Base-by-base conservation (phyloP, 1,284 basidiomycete species). In the Ustilago tritici region DNA sequence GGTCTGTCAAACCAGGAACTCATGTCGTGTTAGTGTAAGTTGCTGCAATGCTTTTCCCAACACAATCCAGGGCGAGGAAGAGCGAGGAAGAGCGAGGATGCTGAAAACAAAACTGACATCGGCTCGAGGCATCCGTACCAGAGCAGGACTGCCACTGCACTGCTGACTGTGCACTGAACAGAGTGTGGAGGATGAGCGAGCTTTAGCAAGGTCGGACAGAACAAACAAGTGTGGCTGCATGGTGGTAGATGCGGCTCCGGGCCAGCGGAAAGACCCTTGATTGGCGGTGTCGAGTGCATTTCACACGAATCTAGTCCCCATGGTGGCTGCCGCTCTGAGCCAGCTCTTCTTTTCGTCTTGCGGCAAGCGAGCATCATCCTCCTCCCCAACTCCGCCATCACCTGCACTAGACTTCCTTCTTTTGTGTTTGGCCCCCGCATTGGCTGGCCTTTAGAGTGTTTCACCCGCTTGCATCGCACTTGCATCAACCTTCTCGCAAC, bases 351-450 rank as follows among this genome's bases (percentile, higher is more conserved):
- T 43, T 14, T 46, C 19, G 2, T 19, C 19, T 36, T 28, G n/a
- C 47, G 10, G n/a, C 41, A 54, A 35, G 56, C 67, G 67, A 64
- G 67, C 67, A 59, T 52, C 67, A 43, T 59, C 52, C n/a, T 58
- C 60, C 49, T 35, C 23, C 23, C 23, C 23, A 2, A 47, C 36
- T 46, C 41, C 65, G 34, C 32, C 9, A 15, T 46, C 19, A 46
- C 47, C 4, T 32, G 40, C 31, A 31, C 34, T 53, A 23, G 55
- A 28, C 10, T 34, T 19, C 34, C n/a, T 54, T 47, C 46, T 34
- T 34, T 46, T 19, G 43, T 19, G n/a, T 19, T 46, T 46, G n/a
- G 4, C 50, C 43, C 47, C 56, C 17, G 34, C 57, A 23, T 23
- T 23, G 23, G 19, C n/a, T 36, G 2, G 17, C 23, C 63, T 31